Evolutionary conservation across 371 early-diverging fungal species (phyloP), one percentile per base, ranked within the genome.

Genomic region (Ordospora pajunii): DNA sequence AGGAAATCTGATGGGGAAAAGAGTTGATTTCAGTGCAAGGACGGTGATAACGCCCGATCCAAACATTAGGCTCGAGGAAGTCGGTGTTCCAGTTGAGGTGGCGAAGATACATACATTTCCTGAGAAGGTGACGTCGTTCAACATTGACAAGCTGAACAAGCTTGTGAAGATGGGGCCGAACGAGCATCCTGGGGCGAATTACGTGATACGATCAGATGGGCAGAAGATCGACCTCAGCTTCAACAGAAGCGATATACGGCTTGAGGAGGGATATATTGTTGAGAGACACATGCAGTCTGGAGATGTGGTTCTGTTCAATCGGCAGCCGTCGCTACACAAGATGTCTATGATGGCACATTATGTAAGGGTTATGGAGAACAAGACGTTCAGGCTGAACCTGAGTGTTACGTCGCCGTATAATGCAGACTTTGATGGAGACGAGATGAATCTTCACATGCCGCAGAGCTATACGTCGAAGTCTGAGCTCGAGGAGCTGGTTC

Each of bases 261-360:
- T 99, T 71, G 91, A 93, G 83, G 87, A 88, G 53, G 97, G 97
- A 48, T 93, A 91, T 86, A 88, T 89, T 54, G 98, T 97, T 9
- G 96, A 97, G 85, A 89, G 99, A 76, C 97, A 97, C 84, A 87
- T 99, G 83, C 87, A 89, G 72, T 91, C 95, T 83, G 93, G 91
- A 58, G 99, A 99, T 86, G 88, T 93, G 10, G 92, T 99, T 63
- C 91, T 99, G 70, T 99, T 99, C 88, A 99, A 99, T 84, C 92
- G 99, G 79, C 99, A 99, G 87, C 99, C 99, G 2, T 93, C 94
- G 22, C 87, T 99, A 75, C 99, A 99, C 87, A 99, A 99, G 87
- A 97, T 97, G 97, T 91, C 92, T 74, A 99, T 99, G 97, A 99
- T 99, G 99, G 96, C 95, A 5, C 99, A 99, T 86, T 86, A 89